Base-by-base conservation (phyloP, 2,329 filamentous ascomycete species). In the Penicillium sp. region DNA sequence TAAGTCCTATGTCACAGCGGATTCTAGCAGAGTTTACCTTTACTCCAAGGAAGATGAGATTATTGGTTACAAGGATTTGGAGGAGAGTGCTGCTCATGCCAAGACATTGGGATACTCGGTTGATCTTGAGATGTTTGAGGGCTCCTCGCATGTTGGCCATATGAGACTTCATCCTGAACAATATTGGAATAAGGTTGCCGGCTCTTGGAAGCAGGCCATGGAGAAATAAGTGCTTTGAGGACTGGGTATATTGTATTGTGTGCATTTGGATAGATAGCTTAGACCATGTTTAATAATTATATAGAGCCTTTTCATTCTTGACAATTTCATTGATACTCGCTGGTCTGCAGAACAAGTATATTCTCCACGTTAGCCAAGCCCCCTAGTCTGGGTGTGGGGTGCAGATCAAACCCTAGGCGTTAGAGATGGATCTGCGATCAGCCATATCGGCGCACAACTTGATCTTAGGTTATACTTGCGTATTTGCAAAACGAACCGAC, bases 91-190 rank as follows among this genome's bases (percentile, higher is more conserved):
- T 40, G 63, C 63, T 6, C 25, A 47, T 31, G 63, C 59, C 11
- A 64, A 58, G 45, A 44, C 74, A 12, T 71, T 74, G 50, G 85
- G 84, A 0, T 86, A 81, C 60, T 64, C 67, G 22, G 78, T 81
- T 1, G 72, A 77, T 1, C 72, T 76, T 19, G 80, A 83, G 55
- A 63, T 80, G 30, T 88, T 88, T 58, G 77, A 83, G 47, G 81
- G 79, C 4, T 84, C 81, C 47, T 73, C 78, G 1, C 85, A 88
- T 68, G 85, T 86, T 17, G 83, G 82, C 1, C 84, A 88, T 65
- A 81, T 88, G 73, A 75, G 80, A 17, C 71, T 78, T 68, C 79
- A 85, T 53, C 78, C 80, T 1, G 77, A 77, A 31, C 75, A 80
- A 66, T 88, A 88, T 64, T 88, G 85, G 85, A 59, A 50, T 36